These are phyloP conservation scores for Alternaria metachromatica DNA, from an alignment of 2,329 filamentous ascomycete species.

Conservation along the genomic window DNA sequence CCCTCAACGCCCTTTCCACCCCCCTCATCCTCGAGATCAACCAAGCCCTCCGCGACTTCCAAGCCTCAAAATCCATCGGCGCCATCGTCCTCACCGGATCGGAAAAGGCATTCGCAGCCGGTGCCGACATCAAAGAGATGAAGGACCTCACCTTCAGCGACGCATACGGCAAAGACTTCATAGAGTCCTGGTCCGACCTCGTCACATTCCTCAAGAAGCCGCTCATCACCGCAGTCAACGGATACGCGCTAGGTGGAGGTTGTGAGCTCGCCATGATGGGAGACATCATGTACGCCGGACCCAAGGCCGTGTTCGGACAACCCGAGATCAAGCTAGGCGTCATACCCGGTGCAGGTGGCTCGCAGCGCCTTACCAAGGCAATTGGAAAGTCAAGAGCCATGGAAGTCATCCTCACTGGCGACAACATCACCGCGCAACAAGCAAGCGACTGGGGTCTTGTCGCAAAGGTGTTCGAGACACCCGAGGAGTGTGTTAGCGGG, in stretches of 20 bases:
- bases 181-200: conserved; percentile 90
- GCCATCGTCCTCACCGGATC: conserved; percentile 79
- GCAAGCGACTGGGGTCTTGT: conserved; percentile 92
- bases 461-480: conserved; percentile 77
- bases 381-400: conserved; percentile 56
- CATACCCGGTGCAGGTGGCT: conserved; percentile 90
- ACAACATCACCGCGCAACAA: conserved; percentile 81
- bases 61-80: conserved; percentile 40
- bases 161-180: conserved; percentile 90
- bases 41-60: conserved; percentile 45
- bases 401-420: conserved; percentile 56
- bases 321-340: conserved; percentile 96
- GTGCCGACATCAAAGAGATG: conserved; percentile 99
- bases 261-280: conserved; percentile 98
- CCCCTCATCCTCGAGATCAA: conserved; percentile 86
- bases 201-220: conserved; percentile 89
- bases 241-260: conserved; percentile 91
- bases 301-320: conserved; percentile 88
- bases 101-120: conserved; percentile 77
- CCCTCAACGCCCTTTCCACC: conserved; percentile 90
- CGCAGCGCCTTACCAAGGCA: conserved; percentile 81
- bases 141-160: conserved; percentile 85
- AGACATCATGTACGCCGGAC: conserved; percentile 90
- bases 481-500: conserved; percentile 82
- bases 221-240: conserved; percentile 91